These are phyloP conservation scores for Parachaetomium inaequale DNA, from an alignment of 495 filamentous ascomycete species.

Conservation along the genomic window DNA sequence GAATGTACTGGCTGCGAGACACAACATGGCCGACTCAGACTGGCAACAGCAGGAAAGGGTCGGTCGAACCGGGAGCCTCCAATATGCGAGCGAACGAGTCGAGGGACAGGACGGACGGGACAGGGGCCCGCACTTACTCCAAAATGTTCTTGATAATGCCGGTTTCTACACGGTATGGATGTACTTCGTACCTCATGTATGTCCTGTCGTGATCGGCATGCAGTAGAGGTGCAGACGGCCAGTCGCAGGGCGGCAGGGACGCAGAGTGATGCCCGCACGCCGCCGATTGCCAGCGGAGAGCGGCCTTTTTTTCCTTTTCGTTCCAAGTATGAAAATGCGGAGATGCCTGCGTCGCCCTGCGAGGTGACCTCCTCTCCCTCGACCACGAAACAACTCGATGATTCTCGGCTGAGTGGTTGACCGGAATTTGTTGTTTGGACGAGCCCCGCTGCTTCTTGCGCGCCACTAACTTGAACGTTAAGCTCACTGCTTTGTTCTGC, in stretches of 20 bases:
- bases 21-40: not conserved
- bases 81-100: not conserved
- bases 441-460: not conserved
- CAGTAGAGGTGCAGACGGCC: slow-evolving; percentile 14
- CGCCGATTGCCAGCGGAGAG: slow-evolving; percentile 3
- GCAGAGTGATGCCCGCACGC: slow-evolving; percentile 1
- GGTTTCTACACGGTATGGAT: no score
- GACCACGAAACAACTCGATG: not conserved
- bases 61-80: not conserved
- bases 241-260: not conserved
- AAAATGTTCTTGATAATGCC: not conserved
- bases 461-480: no score
- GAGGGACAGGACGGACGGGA: not conserved
- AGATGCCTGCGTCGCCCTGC: not conserved
- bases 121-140: not conserved
- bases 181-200: no score
- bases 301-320: not conserved
- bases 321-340: not conserved
- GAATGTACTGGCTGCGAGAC: not conserved
- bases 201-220: slow-evolving; percentile 19
- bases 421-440: not conserved
- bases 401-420: not conserved
- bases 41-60: not conserved
- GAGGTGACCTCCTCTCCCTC: not conserved
- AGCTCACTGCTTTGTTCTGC: not conserved